Percentiles rank a stretch among this genome's conserved stretches.
Conservation (phyloP, 2,329 filamentous ascomycete genomes). For the Neofusicoccum ribis region DNA sequence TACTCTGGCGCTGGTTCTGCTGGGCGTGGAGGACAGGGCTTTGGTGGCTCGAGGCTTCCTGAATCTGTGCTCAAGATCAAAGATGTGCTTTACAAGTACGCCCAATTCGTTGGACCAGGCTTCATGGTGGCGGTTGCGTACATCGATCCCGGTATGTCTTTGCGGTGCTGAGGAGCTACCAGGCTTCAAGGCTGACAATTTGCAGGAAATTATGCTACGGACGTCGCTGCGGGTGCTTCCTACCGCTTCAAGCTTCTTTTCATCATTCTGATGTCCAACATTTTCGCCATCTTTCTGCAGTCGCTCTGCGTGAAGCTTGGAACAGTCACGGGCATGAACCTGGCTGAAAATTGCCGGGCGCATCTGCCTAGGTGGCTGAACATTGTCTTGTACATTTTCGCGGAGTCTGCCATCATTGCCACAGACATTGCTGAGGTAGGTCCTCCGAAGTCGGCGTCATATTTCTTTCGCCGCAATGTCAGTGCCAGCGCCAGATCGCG, state of each 20-base stretch:
- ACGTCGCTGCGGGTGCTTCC: slow-evolving; percentile 66
- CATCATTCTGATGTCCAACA: slow-evolving; percentile 66
- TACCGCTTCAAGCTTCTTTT: slow-evolving; percentile 68
- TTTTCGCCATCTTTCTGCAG: slow-evolving; percentile 71
- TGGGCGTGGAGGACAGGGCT: neutral
- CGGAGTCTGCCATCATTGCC: slow-evolving; percentile 58
- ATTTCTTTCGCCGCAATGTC: neutral
- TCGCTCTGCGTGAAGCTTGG: slow-evolving; percentile 63
- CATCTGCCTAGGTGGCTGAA: slow-evolving; percentile 57
- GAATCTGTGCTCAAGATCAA: neutral
- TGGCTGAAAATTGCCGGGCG: slow-evolving; percentile 51
- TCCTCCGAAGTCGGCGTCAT: neutral
- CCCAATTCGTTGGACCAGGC: slow-evolving; percentile 65
- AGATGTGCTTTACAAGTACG: slow-evolving; percentile 48
- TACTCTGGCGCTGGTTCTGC: neutral
- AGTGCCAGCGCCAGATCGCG: neutral
- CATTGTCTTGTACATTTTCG: slow-evolving; percentile 54
- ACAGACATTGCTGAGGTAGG: slow-evolving; percentile 58
- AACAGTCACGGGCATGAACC: slow-evolving; percentile 51
- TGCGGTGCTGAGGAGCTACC: neutral
- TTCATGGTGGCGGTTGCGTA: slow-evolving; percentile 60
- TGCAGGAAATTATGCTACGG: slow-evolving; percentile 68
- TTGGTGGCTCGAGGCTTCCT: neutral
- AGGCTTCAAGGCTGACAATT: neutral
- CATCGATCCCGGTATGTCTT: slow-evolving; percentile 47